These are phyloP conservation scores for Thielaviopsis punctulata DNA, from an alignment of 2,329 filamentous ascomycete genomes.

Conservation along the genomic window DNA sequence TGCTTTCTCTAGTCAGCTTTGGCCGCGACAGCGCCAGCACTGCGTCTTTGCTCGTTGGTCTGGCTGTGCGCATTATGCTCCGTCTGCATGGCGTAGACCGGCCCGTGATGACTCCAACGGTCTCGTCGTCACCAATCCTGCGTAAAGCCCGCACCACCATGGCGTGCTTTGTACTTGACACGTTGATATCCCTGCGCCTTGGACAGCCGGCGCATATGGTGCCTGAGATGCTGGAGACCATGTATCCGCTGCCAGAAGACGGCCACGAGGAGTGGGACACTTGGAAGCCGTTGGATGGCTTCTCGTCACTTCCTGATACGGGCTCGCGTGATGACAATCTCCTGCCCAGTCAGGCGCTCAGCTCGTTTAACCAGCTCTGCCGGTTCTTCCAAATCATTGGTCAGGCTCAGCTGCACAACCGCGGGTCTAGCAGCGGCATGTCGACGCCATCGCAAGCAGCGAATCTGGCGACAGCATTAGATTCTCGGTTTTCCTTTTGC, in stretches of 20 bases:
- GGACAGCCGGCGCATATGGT: conserved; percentile 32
- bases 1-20: conserved; percentile 47
- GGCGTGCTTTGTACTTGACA: conserved; percentile 47
- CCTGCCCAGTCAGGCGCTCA: conserved; percentile 19
- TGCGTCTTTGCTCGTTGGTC: conserved; percentile 48
- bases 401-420: conserved; percentile 12
- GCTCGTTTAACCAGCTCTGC: conserved; percentile 26
- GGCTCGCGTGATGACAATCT: neutral
- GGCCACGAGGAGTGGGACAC: conserved; percentile 59
- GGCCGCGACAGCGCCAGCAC: conserved; percentile 35
- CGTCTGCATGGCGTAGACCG: conserved; percentile 14
- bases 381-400: conserved; percentile 22
- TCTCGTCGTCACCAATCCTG: conserved; percentile 12
- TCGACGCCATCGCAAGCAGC: conserved; percentile 8
- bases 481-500: conserved; percentile 22
- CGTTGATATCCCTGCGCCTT: conserved; percentile 34
- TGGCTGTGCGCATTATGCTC: conserved; percentile 34
- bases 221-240: conserved; percentile 26
- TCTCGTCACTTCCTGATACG: conserved; percentile 16
- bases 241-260: conserved; percentile 40
- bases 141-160: conserved; percentile 19
- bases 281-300: conserved; percentile 38
- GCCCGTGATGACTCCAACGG: neutral
- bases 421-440: conserved; percentile 12
- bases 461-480: conserved; percentile 19